Evolutionary conservation across 371 early-diverging fungal genomes (phyloP), one percentile per base, ranked within the genome.

Genomic region (Actinomortierella ambigua): DNA sequence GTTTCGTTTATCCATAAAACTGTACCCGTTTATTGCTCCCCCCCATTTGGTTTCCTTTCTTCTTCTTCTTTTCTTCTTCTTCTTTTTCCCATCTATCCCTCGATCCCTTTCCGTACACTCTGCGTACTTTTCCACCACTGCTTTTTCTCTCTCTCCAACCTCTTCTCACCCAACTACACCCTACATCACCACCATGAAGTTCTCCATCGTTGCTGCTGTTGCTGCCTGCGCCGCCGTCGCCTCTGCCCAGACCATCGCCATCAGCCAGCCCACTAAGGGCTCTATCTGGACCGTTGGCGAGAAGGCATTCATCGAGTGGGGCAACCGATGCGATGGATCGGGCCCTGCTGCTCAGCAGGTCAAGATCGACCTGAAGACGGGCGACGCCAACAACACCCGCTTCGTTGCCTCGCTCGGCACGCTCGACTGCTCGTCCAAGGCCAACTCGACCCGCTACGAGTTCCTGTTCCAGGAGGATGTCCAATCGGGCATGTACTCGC

Each of bases 251-350:
- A 67, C 50, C 53, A 61, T 61, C 50, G 61, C 7, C 61, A 57
- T 67, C 55, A 57, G 50, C 58, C 57, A 61, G 61, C 68, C 68
- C 14, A 67, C 68, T 20, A 4, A 2, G 7, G 62, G 62, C 28
- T 42, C 61, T 4, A 26, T 24, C 53, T 67, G 68, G 68, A 67
- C 29, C 39, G 40, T 39, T 6, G 68, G 59, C 34, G 6, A 24
- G 2, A 1, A 65, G 50, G 65, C 65, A 54, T 71, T 71, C 59
- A 62, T 71, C 26, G 66, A 62, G 43, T 71, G 71, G 71, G 62
- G 59, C 40, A 66, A 66, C 27, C 62, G 65, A 55, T 71, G 71
- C 49, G 66, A 61, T 11, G 62, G 66, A 6, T 54, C 62, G 68
- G 68, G 68, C 18, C 40, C 50, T 22, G 53, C 40, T 20, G 59